These are phyloP conservation scores for Rhododendron simsii DNA, from an alignment of 148 eudicot genomes.

Conservation along the genomic window DNA sequence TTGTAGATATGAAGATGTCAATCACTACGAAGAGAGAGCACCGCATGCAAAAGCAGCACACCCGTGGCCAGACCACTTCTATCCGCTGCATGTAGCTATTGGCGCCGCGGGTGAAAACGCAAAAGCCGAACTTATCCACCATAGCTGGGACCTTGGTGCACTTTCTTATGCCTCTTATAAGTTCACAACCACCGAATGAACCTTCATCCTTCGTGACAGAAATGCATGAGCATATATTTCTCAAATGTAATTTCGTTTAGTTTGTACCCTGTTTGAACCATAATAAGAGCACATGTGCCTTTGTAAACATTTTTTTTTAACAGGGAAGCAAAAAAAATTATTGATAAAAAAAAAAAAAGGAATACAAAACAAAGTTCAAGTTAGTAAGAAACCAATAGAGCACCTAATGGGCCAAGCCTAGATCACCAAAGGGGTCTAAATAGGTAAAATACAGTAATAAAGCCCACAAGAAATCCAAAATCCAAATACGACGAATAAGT, in stretches of 20 bases:
- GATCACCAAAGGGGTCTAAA: too few species aligned
- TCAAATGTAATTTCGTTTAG: background rate
- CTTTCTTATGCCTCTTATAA: slow-evolving; percentile 75
- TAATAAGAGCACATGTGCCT: background rate
- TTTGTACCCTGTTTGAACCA: background rate
- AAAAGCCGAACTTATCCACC: slow-evolving; percentile 68
- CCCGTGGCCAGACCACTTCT: slow-evolving; percentile 73
- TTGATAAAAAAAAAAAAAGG: too few species aligned
- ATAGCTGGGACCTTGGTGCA: slow-evolving; percentile 59
- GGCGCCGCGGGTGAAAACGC: slow-evolving; percentile 67
- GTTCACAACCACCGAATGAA: slow-evolving; percentile 28
- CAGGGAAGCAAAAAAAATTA: too few species aligned
- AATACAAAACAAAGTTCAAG: too few species aligned
- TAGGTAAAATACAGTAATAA: too few species aligned
- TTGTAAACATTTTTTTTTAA: too few species aligned
- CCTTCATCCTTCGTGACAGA: background rate
- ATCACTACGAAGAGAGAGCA: slow-evolving; percentile 50
- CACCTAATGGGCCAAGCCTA: too few species aligned
- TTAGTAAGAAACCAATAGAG: too few species aligned
- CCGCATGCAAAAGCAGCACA: slow-evolving; percentile 75
- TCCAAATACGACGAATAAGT: too few species aligned
- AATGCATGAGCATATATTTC: background rate
- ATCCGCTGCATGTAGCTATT: slow-evolving; percentile 79
- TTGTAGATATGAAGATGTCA: slow-evolving; percentile 58
- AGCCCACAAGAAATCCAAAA: too few species aligned